Evolutionary conservation across 1,284 basidiomycete species (phyloP), one percentile per base, ranked within the genome.

Genomic region (Trichosporon coremiiforme): DNA sequence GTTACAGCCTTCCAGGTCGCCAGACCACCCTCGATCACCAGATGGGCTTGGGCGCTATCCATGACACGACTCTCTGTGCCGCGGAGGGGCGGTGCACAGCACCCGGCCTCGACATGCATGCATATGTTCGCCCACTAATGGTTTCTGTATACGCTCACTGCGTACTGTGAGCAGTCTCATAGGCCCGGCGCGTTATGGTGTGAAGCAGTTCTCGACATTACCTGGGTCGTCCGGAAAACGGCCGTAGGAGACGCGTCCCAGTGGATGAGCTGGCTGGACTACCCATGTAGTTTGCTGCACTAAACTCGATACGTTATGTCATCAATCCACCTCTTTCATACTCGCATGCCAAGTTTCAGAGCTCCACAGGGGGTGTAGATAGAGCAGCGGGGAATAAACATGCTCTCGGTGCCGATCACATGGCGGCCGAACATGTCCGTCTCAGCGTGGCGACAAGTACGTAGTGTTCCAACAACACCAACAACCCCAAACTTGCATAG

Each of bases 341-440:
- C 63, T 13, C 38, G 36, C 9, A 64, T 29, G 36, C 36, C 13
- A 64, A 64, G 35, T 64, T 64, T 45, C 35, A 64, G 63, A 64
- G 36, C 63, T 41, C 12, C 63, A 64, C 4, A n/a, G 4, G 35
- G n/a, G 41, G 17, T 41, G 36, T 64, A 31, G 31, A 35, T 22
- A 12, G 57, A 62, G 57, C n/a, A 33, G 9, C 15, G 31, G 29
- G 29, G 31, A 20, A 33, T 33, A 62, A 33, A 62, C 31, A n/a
- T 20, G 29, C 31, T 62, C 13, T 62, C 57, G 17, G 29, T 62
- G 57, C 57, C 57, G 57, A 62, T 62, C 57, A 62, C 57, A 62
- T 62, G 57, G 57, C 57, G 57, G 57, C 57, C 57, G 57, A 62
- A 62, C 15, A 62, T 62, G 57, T 62, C 57, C 57, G 57, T 62